Base-by-base conservation (phyloP, 768 basidiomycete species). In the Phylloporus sp. region DNA sequence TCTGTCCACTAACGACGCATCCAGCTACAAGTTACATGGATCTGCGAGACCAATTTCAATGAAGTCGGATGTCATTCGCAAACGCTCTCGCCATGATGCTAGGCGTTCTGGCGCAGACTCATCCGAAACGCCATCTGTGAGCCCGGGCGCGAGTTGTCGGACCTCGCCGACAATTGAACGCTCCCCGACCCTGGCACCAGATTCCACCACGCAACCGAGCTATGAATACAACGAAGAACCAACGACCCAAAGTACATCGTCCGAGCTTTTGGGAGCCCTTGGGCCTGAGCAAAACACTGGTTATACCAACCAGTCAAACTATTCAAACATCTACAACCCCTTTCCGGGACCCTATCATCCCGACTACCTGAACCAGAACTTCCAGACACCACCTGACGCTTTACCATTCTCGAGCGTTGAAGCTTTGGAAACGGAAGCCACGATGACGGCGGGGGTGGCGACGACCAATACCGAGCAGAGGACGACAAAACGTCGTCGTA, bases 31-130 rank as follows among this genome's bases (percentile, higher is more conserved):
- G 67, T 73, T 92, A 2, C 88, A 92, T 66, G 90, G 91, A 16
- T 85, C 89, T 18, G 84, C 86, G 2, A 84, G 91, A 23, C 91
- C 91, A 2, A 89, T 91, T 54, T 89, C 87, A 8, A 92, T 93
- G 90, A 92, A 92, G 66, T 91, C 88, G 5, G 91, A 93, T 56
- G 84, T 91, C 31, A 90, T 93, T 58, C 86, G 90, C 54, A 92
- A 92, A 64, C 84, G 91, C 35, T 88, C 90, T 2, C 76, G 90
- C 2, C 88, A 91, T 58, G 88, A 91, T 53, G 84, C 86, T 20
- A 80, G 87, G 31, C 80, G 85, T 18, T 59, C 72, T 47, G 78
- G 78, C 15, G 72, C 71, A 54, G 75, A 73, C 38, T 66, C 73
- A 20, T 78, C 83, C 43, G 86, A 88, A 53, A 87, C 86, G 0